Base-by-base conservation (phyloP, 83 land plant species). In the Isoetes engelmannii region DNA sequence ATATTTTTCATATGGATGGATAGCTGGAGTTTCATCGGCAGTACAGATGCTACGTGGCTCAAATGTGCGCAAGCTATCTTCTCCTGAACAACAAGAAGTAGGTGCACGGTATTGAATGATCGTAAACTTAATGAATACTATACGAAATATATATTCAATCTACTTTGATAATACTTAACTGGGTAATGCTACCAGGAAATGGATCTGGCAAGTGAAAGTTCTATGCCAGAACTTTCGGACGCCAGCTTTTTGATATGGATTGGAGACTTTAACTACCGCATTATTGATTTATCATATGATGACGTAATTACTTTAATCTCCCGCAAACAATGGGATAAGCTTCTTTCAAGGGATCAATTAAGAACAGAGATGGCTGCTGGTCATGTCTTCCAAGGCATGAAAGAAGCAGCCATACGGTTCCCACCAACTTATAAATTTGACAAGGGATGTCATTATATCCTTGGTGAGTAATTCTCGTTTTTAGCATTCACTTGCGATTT, bases 381-480 rank as follows among this genome's bases (percentile, higher is more conserved):
- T 6, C 78, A 79, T 50, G 91, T 88, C 7, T 93, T 93, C 59
- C 98, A 88, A 57, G 98, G 98, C 56, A 85, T 93, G 98, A 86
- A 89, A 18, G 98, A 93, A 74, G 98, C 76, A 8, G 43, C 66
- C 13, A 83, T 93, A 18, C 79, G 57, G 64, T 89, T 89, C 67
- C 92, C 87, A 48, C 98, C 98, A 13, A 89, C 96, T 58, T 93
- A 93, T 80, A 93, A 93, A 80, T 93, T 93, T 77, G 92, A 89
- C 72, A 86, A 68, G 67, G 87, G 87, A 66, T 84, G 72, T 62
- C 65, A 76, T 53, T 85, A 88, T 58, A 58, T 86, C 61, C 69
- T 74, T 77, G 89, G 86, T 81, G 48, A 45, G 37, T 60, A 21
- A 13, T 51, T 51, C 54, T 12, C 15, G 54, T 12, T 10, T 15